Evolutionary conservation across 371 early-diverging fungal genomes (phyloP), one percentile per base, ranked within the genome.

Genomic region (Nematocida sp.): DNA sequence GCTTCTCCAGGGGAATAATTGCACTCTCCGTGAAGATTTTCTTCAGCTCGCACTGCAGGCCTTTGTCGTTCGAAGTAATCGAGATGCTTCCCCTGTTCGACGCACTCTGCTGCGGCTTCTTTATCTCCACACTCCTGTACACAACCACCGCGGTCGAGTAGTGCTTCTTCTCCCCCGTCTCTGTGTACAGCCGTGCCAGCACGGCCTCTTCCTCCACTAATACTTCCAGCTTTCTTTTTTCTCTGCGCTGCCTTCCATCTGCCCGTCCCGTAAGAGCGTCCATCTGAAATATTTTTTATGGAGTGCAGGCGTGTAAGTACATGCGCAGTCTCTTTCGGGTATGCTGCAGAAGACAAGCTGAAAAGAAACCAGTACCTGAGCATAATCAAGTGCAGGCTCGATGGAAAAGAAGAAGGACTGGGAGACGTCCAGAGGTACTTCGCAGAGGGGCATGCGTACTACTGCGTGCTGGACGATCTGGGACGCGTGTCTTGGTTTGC

Each of bases 361-460:
- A 70, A 70, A 60, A 70, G 62, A 40, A 70, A 70, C 49, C 74
- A 55, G 50, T 70, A 62, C 48, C 3, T 60, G 7, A 57, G 31
- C 2, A 23, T 56, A 4, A 57, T 70, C 15, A 60, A 43, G 40
- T 58, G 74, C 27, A 50, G 41, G 31, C 31, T 58, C 17, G 13
- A 21, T 21, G 17, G n/a, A 34, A 62, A 70, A 19, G 37, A 55
- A 67, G n/a, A 8, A 17, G 21, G 21, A 19, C 8, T 70, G 17
- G 50, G 74, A 8, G 46, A 51, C 19, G 49, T 60, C 19, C 60
- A 45, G 29, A 57, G 60, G n/a, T 25, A 41, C 5, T 2, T 23
- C n/a, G 8, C 21, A 4, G 36, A 70, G 17, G 25, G 17, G 17
- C 19, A 50, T 13, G 21, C 46, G 2, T 70, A 60, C 62, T 70